phyloP scores from a whole-genome alignment of 75 land plant genomes.

The Isoetes taiwanensis region DNA sequence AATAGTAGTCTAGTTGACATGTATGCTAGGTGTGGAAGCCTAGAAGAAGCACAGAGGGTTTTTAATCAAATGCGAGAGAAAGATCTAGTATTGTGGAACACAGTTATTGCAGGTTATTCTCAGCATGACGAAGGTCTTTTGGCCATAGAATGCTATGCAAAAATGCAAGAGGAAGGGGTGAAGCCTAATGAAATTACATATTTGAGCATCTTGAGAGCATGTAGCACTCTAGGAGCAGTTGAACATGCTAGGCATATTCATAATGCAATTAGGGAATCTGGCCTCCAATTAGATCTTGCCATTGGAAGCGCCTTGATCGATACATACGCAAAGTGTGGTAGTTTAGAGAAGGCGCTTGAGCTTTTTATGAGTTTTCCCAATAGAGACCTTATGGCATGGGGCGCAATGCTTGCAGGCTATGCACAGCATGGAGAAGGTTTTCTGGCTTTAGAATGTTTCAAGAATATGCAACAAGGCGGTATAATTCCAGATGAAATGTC shows the following conservation, averaged over 20 bases:
- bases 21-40: constrained; percentile 65
- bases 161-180: constrained; percentile 25
- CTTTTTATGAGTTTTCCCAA: constrained; percentile 12
- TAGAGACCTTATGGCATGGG: constrained; percentile 44
- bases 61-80: constrained; percentile 19
- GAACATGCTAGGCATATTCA: constrained; percentile 4
- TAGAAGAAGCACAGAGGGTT: constrained; percentile 25
- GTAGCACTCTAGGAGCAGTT: constrained; percentile 29
- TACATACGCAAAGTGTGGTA: constrained; percentile 27
- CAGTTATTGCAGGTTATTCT: constrained; percentile 46
- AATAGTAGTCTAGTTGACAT: constrained; percentile 45
- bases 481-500: constrained; percentile 15
- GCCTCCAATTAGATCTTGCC: neutral
- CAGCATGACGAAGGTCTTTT: constrained; percentile 37
- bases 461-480: constrained; percentile 1
- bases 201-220: constrained; percentile 49
- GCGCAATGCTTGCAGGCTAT: constrained; percentile 46
- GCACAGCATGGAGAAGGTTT: constrained; percentile 27
- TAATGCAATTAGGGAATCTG: constrained; percentile 1
- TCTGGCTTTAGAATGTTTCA: constrained; percentile 8
- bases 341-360: constrained; percentile 15
- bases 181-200: constrained; percentile 44
- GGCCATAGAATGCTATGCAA: constrained; percentile 27
- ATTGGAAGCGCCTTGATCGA: constrained; percentile 22
- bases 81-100: constrained; percentile 50